Conservation (phyloP, 2,329 filamentous ascomycete species). For the Curvularia eragrostidis region DNA sequence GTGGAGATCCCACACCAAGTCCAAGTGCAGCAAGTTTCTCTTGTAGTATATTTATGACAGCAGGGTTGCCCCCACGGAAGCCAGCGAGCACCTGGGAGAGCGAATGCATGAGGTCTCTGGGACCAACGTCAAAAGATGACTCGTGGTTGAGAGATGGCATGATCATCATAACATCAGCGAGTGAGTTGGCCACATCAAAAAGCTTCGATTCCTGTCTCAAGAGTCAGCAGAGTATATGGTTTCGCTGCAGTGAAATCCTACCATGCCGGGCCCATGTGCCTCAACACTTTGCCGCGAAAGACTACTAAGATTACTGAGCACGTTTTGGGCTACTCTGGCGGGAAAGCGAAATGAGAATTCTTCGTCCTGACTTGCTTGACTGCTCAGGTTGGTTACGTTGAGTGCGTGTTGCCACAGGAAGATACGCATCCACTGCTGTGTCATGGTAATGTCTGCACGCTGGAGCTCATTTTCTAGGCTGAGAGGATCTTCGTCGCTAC, state of each 20-base stretch:
- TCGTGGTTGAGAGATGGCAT: slow-evolving; percentile 44
- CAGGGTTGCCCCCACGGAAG: slow-evolving; percentile 45
- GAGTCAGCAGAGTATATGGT: slow-evolving; percentile 2
- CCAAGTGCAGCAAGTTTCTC: slow-evolving; percentile 41
- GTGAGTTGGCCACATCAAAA: slow-evolving; percentile 46
- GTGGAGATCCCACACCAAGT: slow-evolving; percentile 37
- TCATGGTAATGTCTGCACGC: slow-evolving; percentile 48
- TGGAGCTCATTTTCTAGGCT: slow-evolving; percentile 46
- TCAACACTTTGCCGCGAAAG: slow-evolving; percentile 43
- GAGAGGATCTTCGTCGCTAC: slow-evolving; percentile 36
- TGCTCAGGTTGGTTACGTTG: slow-evolving; percentile 43
- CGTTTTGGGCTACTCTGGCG: slow-evolving; percentile 44
- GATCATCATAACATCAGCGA: slow-evolving; percentile 49
- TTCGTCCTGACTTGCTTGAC: slow-evolving; percentile 34
- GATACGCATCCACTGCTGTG: slow-evolving; percentile 49
- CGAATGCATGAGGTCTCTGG: slow-evolving; percentile 45
- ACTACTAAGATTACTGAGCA: slow-evolving; percentile 39
- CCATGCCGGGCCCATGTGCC: slow-evolving; percentile 48
- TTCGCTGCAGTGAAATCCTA: slow-evolving; percentile 9
- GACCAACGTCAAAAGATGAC: slow-evolving; percentile 40
- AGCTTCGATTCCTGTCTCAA: slow-evolving; percentile 42
- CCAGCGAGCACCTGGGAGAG: slow-evolving; percentile 39
- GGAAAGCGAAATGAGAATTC: slow-evolving; percentile 48
- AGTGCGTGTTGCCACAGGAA: slow-evolving; percentile 49
- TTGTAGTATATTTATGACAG: slow-evolving; percentile 44